Conservation (phyloP, 345 rosid species). For the Acer yangbiense region DNA sequence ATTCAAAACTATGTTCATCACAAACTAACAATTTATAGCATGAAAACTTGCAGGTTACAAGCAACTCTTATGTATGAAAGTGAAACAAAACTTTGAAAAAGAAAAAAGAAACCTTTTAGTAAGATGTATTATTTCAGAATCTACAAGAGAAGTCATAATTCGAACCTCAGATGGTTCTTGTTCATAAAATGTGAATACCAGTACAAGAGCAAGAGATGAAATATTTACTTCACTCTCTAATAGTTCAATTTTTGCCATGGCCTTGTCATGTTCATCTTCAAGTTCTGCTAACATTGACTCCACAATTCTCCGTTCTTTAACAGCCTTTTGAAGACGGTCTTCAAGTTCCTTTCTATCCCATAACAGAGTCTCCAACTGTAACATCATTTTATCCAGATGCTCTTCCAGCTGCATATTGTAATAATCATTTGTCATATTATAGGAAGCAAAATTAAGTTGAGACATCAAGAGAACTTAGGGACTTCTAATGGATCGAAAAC, state of each 20-base stretch:
- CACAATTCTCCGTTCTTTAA: constrained; percentile 54
- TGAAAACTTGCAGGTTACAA: neutral
- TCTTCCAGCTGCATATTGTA: constrained; percentile 66
- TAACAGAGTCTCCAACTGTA: constrained; percentile 55
- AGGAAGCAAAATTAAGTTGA: neutral
- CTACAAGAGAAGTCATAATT: neutral
- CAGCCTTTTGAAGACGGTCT: constrained; percentile 47
- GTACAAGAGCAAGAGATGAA: neutral
- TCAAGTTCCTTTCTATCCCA: constrained; percentile 61
- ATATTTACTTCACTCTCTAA: constrained; percentile 62
- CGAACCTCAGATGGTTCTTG: neutral
- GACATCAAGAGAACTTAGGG: neutral
- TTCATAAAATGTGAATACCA: constrained; percentile 4
- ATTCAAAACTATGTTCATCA: neutral
- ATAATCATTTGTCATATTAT: constrained; percentile 8
- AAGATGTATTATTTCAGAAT: neutral
- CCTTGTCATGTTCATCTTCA: constrained; percentile 64
- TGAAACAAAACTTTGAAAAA: neutral
- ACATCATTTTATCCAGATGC: constrained; percentile 45
- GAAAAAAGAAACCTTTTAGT: neutral
- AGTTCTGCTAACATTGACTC: constrained; percentile 59
- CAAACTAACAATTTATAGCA: neutral
- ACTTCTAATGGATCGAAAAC: neutral
- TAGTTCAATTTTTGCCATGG: constrained; percentile 54
- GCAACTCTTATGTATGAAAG: neutral